Base-by-base conservation (phyloP, 352 stramenopile genomes). In the Globisporangium recalcitrans region DNA sequence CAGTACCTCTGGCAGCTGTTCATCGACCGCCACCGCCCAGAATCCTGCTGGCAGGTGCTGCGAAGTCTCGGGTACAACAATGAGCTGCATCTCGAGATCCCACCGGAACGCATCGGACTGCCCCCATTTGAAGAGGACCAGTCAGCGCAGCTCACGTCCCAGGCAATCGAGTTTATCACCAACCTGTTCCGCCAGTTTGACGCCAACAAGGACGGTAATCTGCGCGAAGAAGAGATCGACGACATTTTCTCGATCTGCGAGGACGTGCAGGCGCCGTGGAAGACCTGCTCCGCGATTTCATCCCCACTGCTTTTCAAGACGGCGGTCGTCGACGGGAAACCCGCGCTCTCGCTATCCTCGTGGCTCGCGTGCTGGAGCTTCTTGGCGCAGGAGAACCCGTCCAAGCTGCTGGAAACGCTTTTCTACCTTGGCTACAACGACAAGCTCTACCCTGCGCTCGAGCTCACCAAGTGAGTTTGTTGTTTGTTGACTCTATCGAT, bases 41-140 rank as follows among this genome's bases (percentile, higher is more conserved):
- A 96, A 73, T 90, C 79, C 13, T 90, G 85, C 67, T 96, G 88
- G 88, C 85, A 93, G 60, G 84, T 92, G 46, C 67, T 95, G 52
- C 83, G 85, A 11, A 86, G 74, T 64, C 69, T 95, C 34, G 85
- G 83, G 36, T 95, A 95, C 76, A 89, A 78, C 64, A 91, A 95
- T 29, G 77, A 89, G 4, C 65, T 95, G 34, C 61, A 87, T 13
- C 64, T 93, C n/a, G 80, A 90, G 60, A 91, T 95, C 48, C 83
- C 85, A 3, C 67, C 71, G 1, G 78, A 92, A 58, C 77, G 81
- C 16, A 65, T 92, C 27, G 69, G 79, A 9, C 44, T 93, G 24
- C 69, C 77, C 10, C 54, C 70, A 1, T 67, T 80, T 32, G 87
- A 94, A 59, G 71, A 85, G 7, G 84, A 92, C 49, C 80, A 92